Evolutionary conservation across 2,329 filamentous ascomycete genomes (phyloP), one percentile per base, ranked within the genome.

Genomic region (Penicillium verrucosum): DNA sequence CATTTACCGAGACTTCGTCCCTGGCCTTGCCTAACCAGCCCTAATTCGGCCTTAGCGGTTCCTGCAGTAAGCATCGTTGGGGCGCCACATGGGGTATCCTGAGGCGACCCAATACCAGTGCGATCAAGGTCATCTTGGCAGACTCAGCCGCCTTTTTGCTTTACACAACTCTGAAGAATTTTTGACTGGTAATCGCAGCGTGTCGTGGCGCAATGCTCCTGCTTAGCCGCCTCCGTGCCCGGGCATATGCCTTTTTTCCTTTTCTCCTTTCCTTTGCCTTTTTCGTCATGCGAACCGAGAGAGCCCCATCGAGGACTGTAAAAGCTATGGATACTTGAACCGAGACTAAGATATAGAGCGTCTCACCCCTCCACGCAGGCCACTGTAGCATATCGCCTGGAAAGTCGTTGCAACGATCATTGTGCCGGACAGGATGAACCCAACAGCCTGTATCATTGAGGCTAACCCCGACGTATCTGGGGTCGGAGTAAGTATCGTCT

Each of bases 401-500:
- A 21, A 32, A 43, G 30, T 30, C 32, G 2, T 41, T 34, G 7
- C 25, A 16, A 16, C 16, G 27, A 41, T 12, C n/a, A 38, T 52
- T 23, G 25, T 45, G 12, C 4, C 14, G 10, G 32, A 12, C 45
- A 58, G 16, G 3, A 60, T 62, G 60, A 61, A 55, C 41, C 57
- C 60, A 21, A 59, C 60, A 29, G n/a, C 12, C 4, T 59, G 60
- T 53, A 32, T 61, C 5, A 62, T 62, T 14, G 52, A 60, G 29
- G 55, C 60, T 21, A 62, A 62, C 36, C 50, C 60, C 5, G 60
- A 62, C 50, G 58, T 59, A 30, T 46, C 60, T 37, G 60, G 60
- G 12, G 53, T 47, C 11, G 60, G 60, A 6, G 60, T 62, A 51
- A 54, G 60, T 60, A 12, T 36, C 16, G 8, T 37, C 18, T 44